Base-by-base conservation (phyloP, 306 rosid species). In the Begonia loranthoides region DNA sequence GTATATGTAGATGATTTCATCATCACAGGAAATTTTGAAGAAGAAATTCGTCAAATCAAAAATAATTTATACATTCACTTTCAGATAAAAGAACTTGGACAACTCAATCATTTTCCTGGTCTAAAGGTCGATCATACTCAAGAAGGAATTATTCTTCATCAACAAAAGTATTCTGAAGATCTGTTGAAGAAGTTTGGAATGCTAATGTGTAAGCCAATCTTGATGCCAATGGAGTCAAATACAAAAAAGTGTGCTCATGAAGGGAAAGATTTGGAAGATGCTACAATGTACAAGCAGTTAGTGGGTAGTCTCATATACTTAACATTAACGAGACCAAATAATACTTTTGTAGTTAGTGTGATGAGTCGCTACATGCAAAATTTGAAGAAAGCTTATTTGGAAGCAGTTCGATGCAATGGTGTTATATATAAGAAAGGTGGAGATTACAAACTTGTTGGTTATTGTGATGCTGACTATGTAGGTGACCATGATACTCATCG, bases 151-250 rank as follows among this genome's bases (percentile, higher is more conserved):
- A 45, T 53, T 53, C 48, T 53, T 0, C n/a, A 10, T 62, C 15
- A 54, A 13, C 12, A 62, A 13, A 53, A 53, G 5, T 62, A 54
- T 53, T 3, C 47, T 8, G 45, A 62, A 33, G 54, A 62, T 62
- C 13, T 62, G 15, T 13, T 53, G 28, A 13, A 62, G 15, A 52
- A 2, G 45, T 41, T 43, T 6, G n/a, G 52, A 6, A 51, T 61
- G 66, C 17, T 44, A 0, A 33, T 19, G 6, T 19, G 47, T 17
- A 61, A 49, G 39, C 60, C 41, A 9, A 56, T 19, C 13, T 56
- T 0, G 21, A 41, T 50, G 1, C 39, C 39, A 13, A 53, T 53
- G 19, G 59, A 62, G 3, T 16, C 38, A 12, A 62, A 62, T 28
- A 54, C 38, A 22, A 62, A 62, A 9, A 45, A 52, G 28, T 33